phyloP scores from a whole-genome alignment of 805 yeast genomes.

The Saturnispora serradocipensis region DNA sequence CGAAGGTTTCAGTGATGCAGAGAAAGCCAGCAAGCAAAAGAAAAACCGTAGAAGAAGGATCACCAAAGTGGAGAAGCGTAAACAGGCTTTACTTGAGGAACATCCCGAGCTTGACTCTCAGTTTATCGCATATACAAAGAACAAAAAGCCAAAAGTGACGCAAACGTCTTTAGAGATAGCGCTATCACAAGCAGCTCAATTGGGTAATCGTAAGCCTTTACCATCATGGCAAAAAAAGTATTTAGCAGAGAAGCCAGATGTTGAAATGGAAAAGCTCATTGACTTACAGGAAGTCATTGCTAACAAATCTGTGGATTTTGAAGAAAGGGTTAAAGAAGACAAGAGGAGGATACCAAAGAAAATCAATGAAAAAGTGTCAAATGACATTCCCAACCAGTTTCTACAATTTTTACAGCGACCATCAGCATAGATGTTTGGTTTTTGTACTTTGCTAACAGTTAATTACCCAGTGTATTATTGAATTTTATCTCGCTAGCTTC shows the following conservation, averaged over 20 bases:
- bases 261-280: neutral
- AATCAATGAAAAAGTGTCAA: neutral
- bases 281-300: constrained; percentile 1
- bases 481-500: neutral
- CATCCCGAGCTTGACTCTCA: neutral
- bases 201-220: neutral
- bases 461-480: neutral
- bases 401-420: constrained; percentile 1
- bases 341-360: neutral
- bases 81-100: neutral
- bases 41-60: neutral
- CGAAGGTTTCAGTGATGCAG: neutral
- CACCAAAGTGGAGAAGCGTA: neutral
- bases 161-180: neutral
- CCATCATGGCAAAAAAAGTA: constrained; percentile 2
- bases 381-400: neutral
- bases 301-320: neutral
- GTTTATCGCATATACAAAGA: neutral
- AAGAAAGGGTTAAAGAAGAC: constrained; percentile 1
- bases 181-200: neutral
- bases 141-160: neutral
- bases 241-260: neutral
- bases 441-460: neutral
- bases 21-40: neutral
- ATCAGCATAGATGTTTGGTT: neutral